Evolutionary conservation across 2,329 filamentous ascomycete species (phyloP), one percentile per base, ranked within the genome.

Genomic region (Aspergillus texensis): DNA sequence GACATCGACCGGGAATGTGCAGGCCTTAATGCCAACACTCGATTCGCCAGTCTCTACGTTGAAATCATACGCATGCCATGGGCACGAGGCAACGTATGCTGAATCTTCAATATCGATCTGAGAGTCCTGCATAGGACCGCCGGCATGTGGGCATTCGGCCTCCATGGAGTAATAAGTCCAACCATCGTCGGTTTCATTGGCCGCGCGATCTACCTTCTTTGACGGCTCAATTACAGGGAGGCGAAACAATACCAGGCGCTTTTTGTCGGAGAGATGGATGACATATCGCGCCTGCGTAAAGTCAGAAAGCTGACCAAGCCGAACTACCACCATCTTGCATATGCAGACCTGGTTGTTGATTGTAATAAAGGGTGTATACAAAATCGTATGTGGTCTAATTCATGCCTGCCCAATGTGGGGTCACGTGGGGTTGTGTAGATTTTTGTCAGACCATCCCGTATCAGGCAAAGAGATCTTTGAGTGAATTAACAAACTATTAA

Each of bases 51-150:
- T 82, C 70, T 82, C 80, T 62, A 82, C 79, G 61, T 82, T 82
- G 65, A 83, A 83, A 67, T 83, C 81, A 66, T 83, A 83, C 2
- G 81, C 81, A 69, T 83, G 81, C 81, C 81, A 83, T 16, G 81
- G 81, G 63, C 81, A 83, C 1, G 80, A 82, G 21, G 77, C 80
- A 28, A 83, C 70, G 64, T 83, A 83, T 1, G 79, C 79, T 0
- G 80, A 82, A 62, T 83, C 81, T 62, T 83, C 81, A 59, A 83
- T 83, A 60, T 83, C 81, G 28, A 83, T 76, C 9, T 78, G 75
- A 0, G 80, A 80, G 21, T 82, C 80, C 6, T 76, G 71, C 80
- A 83, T 81, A 0, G 81, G 81, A 0, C 81, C 81, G 10, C 81
- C 81, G 0, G 81, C 80, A 64, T 82, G 81, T 2, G 81, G 81